Percentiles rank a stretch among this genome's conserved stretches.
Conservation (phyloP, 2,329 filamentous ascomycete species). For the Fusarium torreyae region DNA sequence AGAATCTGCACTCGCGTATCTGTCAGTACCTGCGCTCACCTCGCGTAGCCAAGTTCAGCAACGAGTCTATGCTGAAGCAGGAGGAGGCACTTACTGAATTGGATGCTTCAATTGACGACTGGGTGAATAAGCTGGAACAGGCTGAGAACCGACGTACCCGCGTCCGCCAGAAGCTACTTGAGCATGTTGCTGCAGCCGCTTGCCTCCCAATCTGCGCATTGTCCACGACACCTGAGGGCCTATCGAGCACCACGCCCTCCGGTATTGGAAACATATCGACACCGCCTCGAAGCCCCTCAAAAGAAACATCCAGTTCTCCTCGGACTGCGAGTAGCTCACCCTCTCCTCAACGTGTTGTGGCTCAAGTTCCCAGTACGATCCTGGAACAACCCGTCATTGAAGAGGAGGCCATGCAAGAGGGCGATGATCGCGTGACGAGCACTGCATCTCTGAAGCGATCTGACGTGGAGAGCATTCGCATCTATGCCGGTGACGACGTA, state of each 20-base stretch:
- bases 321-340: constrained; percentile 59
- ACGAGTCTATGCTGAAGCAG: constrained; percentile 82
- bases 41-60: constrained; percentile 78
- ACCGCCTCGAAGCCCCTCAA: constrained; percentile 73
- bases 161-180: constrained; percentile 83
- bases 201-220: constrained; percentile 60
- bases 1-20: constrained; percentile 82
- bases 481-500: constrained; percentile 78
- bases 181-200: constrained; percentile 82
- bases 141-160: constrained; percentile 83
- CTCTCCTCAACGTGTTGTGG: constrained; percentile 66
- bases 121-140: constrained; percentile 84
- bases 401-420: constrained; percentile 53
- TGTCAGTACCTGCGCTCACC: constrained; percentile 83
- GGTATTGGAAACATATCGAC: constrained; percentile 64
- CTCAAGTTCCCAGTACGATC: constrained; percentile 70
- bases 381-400: constrained; percentile 66
- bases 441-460: constrained; percentile 53
- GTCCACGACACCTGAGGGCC: constrained; percentile 57
- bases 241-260: constrained; percentile 57
- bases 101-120: constrained; percentile 84
- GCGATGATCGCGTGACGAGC: constrained; percentile 47
- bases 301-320: constrained; percentile 54
- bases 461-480: constrained; percentile 75
- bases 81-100: constrained; percentile 85